These are phyloP conservation scores for Sugiyamaella japonica DNA, from an alignment of 1,139 yeast genomes.

Conservation along the genomic window DNA sequence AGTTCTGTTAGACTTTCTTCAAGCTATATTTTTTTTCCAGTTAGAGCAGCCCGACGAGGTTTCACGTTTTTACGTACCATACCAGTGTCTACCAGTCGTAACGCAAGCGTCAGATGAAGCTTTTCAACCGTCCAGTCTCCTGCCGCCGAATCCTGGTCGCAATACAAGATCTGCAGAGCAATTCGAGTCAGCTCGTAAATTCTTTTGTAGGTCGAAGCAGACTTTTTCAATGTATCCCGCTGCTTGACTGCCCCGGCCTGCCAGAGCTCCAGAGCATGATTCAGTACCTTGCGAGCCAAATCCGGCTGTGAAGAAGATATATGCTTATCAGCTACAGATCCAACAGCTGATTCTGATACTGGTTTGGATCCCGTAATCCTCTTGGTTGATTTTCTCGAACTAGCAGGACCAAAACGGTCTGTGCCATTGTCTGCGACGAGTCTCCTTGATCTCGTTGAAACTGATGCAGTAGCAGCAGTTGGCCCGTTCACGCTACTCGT, in stretches of 20 bases:
- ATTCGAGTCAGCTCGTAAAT: conserved; percentile 1
- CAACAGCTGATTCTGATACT: background rate
- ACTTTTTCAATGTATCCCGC: background rate
- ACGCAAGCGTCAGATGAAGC: conserved; percentile 7
- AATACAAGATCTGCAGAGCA: conserved; percentile 6
- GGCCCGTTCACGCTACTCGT: background rate
- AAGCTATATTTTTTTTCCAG: background rate
- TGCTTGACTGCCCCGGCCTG: background rate
- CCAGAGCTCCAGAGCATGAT: conserved; percentile 2
- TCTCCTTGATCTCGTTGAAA: background rate
- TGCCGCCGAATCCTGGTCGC: background rate
- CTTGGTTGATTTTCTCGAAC: background rate
- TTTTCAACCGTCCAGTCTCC: conserved; percentile 3
- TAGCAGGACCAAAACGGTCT: background rate
- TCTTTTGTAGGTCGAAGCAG: background rate
- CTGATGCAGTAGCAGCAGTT: background rate
- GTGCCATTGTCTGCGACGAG: background rate
- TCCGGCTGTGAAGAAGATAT: background rate
- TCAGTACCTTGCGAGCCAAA: conserved; percentile 8
- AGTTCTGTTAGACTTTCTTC: conserved; percentile 8
- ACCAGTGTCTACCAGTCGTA: conserved; percentile 6
- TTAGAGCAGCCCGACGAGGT: background rate
- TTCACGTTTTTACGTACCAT: conserved; percentile 12
- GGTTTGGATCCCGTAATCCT: background rate
- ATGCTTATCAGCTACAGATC: background rate